phyloP scores from a whole-genome alignment of 148 eudicot species.

The Spergularia bocconei region DNA sequence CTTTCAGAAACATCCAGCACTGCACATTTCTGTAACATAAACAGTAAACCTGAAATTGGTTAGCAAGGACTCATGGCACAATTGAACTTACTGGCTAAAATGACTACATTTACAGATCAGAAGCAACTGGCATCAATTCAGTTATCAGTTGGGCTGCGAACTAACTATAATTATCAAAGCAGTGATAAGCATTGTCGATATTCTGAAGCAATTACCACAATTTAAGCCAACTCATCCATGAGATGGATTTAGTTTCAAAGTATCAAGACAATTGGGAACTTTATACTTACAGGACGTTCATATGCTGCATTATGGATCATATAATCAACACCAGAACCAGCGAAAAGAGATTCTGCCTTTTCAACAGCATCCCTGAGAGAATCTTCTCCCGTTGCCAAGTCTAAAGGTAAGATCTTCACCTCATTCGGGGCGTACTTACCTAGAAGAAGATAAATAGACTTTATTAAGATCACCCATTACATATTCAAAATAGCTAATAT shows the following conservation, averaged over 20 bases:
- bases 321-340: constrained; percentile 71
- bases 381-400: constrained; percentile 78
- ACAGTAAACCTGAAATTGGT: constrained; percentile 6
- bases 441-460: constrained; percentile 20
- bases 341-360: constrained; percentile 72
- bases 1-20: constrained; percentile 74
- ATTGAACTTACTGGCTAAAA: background rate
- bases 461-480: background rate
- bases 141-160: background rate
- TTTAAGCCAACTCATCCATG: too few species aligned
- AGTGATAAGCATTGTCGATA: too few species aligned
- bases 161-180: background rate
- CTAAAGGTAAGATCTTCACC: constrained; percentile 82
- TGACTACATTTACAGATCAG: background rate
- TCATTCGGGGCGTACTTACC: constrained; percentile 83
- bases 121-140: background rate
- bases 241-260: background rate
- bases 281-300: constrained; percentile 85
- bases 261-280: background rate
- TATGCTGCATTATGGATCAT: constrained; percentile 93
- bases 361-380: constrained; percentile 61
- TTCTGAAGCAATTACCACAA: too few species aligned
- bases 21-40: constrained; percentile 61
- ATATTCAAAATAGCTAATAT: background rate
- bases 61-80: constrained; percentile 3